Base-by-base conservation (phyloP, 805 yeast genomes). In the Candida nitratophila region DNA sequence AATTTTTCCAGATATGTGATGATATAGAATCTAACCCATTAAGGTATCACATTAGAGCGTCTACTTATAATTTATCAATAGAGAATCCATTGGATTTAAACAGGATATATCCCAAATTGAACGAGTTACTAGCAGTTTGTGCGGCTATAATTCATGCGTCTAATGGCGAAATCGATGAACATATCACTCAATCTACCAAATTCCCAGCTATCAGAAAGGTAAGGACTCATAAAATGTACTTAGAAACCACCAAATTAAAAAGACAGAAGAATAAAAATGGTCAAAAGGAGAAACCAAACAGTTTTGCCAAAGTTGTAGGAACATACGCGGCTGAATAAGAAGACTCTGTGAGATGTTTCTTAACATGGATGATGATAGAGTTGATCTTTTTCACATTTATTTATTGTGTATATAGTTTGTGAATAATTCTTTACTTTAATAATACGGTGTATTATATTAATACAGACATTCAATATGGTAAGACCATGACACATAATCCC, bases 1-100 rank as follows among this genome's bases (percentile, higher is more conserved):
- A 71, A 64, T 47, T 74, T 6, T 64, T 63, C 32, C 56, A 59
- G 12, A 44, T 74, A 16, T 76, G 80, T 52, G 61, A 60, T 36
- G 65, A 68, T 36, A 74, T 76, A 20, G 76, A 74, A 47, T 46
- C 45, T 3, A 65, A 75, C 46, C 81, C 81, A 2, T 60, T 72
- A 16, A 62, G 64, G 43, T 76, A 69, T 50, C 81, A 76, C 46
- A 61, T 76, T 26, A 57, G 81, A 33, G 50, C 64, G 3, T 40
- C 50, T 0, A 31, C 54, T 1, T 43, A 50, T 20, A 44, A 49
- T 19, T 34, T 61, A 24, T 55, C 64, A 1, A 38, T 22, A 4
- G 45, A 43, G 3, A 46, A 54, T 2, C 48, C 55, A 14, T 33
- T 53, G 19, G 46, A 46, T 32, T 26, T 51, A 10, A 31, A 46